Base-by-base conservation (phyloP, 2,329 filamentous ascomycete genomes). In the Aspergillus sp. region DNA sequence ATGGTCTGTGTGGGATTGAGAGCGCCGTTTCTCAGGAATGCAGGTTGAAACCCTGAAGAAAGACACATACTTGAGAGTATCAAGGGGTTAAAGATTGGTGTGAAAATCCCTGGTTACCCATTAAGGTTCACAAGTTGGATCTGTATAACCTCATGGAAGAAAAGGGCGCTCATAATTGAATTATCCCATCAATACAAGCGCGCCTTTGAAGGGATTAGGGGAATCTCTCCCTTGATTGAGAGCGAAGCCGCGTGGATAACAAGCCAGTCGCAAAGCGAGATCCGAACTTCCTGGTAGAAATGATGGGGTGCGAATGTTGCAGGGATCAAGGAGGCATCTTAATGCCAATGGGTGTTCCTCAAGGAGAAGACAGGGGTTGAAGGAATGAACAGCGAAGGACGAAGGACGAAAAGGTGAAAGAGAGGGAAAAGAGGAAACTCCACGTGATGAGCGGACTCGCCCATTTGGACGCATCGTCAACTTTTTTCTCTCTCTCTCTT, bases 21-120 rank as follows among this genome's bases (percentile, higher is more conserved):
- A 49, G 46, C 42, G 50, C 53, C 50, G 49, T 49, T 57, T 49
- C 32, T 20, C 36, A 52, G 50, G 56, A 57, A 57, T 57, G 56
- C 29, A 49, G 20, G 29, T 16, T 52, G 26, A 39, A 57, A 18
- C 36, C 36, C 36, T 18, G 20, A n/a, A 14, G 7, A 12, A 47
- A 32, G n/a, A 47, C 36, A 42, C 36, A 42, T 42, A n/a, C 36
- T 54, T 47, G 11, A 54, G 22, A 16, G 39, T 26, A 42, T 12
- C 39, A 57, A 39, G 55, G 55, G 49, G 16, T 7, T n/a, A 7
- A 42, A 42, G 5, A n/a, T 42, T 42, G 36, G 36, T n/a, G 16
- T 6, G 16, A 42, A n/a, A 42, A 54, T 46, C 51, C 52, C 26
- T 50, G 50, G 47, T 29, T 29, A 24, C 12, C 9, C n/a, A 29